Base-by-base conservation (phyloP, 139 green algal species). In the Limnomonas spitsbergensis region DNA sequence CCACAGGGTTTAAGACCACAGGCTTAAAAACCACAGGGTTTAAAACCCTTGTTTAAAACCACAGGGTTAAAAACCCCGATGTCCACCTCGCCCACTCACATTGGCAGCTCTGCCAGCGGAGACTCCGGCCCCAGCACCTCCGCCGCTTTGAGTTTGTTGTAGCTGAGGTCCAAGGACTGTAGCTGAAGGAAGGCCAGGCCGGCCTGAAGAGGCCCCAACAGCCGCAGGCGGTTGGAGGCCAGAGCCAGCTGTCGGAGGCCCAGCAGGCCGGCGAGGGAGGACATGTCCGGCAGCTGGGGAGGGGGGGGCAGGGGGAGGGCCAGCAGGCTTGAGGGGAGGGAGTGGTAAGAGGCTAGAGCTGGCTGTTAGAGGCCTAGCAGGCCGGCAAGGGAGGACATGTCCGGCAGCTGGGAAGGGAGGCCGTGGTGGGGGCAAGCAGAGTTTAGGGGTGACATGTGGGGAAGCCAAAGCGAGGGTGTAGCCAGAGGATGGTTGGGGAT, bases 101-200 rank as follows among this genome's bases (percentile, higher is more conserved):
- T n/a, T 9, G 80, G 80, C 53, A 84, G 38, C 36, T 2, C 3
- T 1, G 67, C 73, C 20, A 84, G 40, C 32, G 53, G 69, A 3
- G 53, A 71, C 0, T 39, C 36, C 1, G 26, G 4, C 3, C 69
- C 53, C 54, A 84, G 24, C 7, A 69, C 35, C 32, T 38, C 66
- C 38, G 66, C 40, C 4, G 77, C 9, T 7, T 68, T 37, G 1
- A 85, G 68, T 32, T 38, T 26, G 73, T 88, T 88, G 77, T 80
- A 85, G 52, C 39, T 78, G 14, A 88, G 77, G 75, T 88, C 83
- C 37, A 88, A 26, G 0, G 75, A 39, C 29, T 74, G 68, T 37
- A 61, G 70, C 38, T 66, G 34, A 32, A 75, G 70, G 2, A 77
- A 72, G 29, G 67, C 77, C 1, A 35, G 24, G 4, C 6, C 38